Percentiles rank a stretch among this genome's conserved stretches.
Evolutionary conservation across 2,329 filamentous ascomycete genomes (phyloP).

Genomic region (Leptographium flavum): DNA sequence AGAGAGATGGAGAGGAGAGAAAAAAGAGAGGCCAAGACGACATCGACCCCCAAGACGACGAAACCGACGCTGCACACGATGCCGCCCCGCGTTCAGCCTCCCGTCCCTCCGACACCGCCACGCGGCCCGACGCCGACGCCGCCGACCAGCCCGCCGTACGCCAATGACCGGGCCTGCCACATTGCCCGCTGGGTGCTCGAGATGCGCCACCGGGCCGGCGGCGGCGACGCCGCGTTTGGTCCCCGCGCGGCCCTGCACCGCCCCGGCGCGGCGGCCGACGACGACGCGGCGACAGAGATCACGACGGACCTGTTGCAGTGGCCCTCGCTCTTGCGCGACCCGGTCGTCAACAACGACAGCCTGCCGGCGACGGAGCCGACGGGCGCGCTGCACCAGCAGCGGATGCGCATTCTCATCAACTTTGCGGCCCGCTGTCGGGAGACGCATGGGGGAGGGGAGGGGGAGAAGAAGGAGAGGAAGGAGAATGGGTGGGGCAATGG

Average conservation of each 20-base stretch:
- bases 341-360: conserved; percentile 3
- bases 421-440: conserved; percentile 6
- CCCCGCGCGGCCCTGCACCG: not conserved
- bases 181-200: not conserved
- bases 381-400: conserved; percentile 2
- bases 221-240: not conserved
- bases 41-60: too few species aligned
- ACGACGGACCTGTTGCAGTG: not conserved
- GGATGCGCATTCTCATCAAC: conserved; percentile 8
- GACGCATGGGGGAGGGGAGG: not conserved
- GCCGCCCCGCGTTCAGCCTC: not conserved
- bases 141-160: not conserved
- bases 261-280: too few species aligned
- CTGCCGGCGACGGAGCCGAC: conserved; percentile 7
- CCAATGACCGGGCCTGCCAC: not conserved
- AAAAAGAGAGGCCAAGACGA: too few species aligned
- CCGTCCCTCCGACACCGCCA: not conserved
- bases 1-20: too few species aligned
- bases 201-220: not conserved
- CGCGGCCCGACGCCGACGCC: not conserved
- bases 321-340: conserved; percentile 1
- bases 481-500: not conserved
- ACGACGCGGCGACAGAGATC: not conserved
- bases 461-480: not conserved
- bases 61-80: not conserved